These are phyloP conservation scores for Penicillium silybi DNA, from an alignment of 495 filamentous ascomycete genomes.

Conservation along the genomic window DNA sequence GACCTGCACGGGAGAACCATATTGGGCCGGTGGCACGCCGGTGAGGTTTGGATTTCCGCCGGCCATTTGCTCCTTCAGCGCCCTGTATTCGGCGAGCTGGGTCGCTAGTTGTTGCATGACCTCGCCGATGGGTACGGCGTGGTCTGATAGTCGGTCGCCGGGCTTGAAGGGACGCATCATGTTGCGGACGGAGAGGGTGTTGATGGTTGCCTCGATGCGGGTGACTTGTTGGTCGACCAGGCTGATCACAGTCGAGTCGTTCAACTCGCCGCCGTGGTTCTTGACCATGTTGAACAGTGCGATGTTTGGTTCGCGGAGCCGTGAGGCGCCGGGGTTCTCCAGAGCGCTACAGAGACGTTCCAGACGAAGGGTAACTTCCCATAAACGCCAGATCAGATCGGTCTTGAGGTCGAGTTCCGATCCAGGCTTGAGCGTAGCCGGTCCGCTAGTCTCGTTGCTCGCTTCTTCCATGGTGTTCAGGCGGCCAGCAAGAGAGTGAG, in stretches of 20 bases:
- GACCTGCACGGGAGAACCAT: conserved; percentile 11
- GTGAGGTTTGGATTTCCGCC: conserved; percentile 28
- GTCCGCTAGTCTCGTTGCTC: conserved; percentile 27
- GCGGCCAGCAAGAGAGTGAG: conserved; percentile 80
- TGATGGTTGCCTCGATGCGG: conserved; percentile 78
- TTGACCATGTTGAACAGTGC: conserved; percentile 80
- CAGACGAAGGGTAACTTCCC: conserved; percentile 82
- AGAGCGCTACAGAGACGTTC: conserved; percentile 89
- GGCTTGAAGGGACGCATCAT: conserved; percentile 52
- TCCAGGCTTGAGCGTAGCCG: conserved; percentile 43
- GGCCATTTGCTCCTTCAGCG: conserved; percentile 46
- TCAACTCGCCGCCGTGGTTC: conserved; percentile 76
- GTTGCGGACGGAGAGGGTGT: conserved; percentile 62
- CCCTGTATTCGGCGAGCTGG: conserved; percentile 48
- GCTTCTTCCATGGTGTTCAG: conserved; percentile 55
- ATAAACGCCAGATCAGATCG: conserved; percentile 80
- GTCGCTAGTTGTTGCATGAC: conserved; percentile 45
- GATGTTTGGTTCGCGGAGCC: conserved; percentile 69
- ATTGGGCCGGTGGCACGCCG: conserved; percentile 16
- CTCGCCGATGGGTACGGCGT: conserved; percentile 50
- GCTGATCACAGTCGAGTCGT: conserved; percentile 77
- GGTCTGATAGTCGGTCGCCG: conserved; percentile 42
- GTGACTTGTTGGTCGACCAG: conserved; percentile 93
- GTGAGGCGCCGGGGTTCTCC: conserved; percentile 56
- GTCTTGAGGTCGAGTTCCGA: conserved; percentile 70